Evolutionary conservation across 2,329 filamentous ascomycete species (phyloP).

Genomic region (Leptodontidium sp.): DNA sequence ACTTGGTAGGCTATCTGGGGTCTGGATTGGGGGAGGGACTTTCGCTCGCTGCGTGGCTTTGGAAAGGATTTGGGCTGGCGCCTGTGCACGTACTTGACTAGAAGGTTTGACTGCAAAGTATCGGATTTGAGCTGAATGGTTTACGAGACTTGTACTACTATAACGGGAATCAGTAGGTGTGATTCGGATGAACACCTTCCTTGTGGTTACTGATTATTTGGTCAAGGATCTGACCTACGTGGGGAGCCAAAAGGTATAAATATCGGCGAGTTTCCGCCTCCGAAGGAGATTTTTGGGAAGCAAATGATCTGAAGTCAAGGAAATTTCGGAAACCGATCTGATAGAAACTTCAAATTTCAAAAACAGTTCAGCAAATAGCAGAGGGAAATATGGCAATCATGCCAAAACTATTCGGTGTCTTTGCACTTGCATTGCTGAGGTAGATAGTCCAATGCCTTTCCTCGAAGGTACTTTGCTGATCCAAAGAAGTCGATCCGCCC

Average conservation of each 20-base stretch:
- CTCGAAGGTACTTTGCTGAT: constrained; percentile 6
- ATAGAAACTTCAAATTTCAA: too few relatives aligned
- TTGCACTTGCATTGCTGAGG: constrained; percentile 27
- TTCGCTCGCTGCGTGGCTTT: too few relatives aligned
- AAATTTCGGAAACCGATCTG: too few relatives aligned
- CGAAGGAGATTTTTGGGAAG: too few relatives aligned
- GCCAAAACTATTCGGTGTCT: not conserved
- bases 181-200: not conserved
- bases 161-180: not conserved
- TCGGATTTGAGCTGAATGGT: not conserved
- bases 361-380: not conserved
- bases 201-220: not conserved
- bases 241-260: not conserved
- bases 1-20: too few relatives aligned
- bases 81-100: too few relatives aligned
- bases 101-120: not conserved
- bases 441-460: not conserved
- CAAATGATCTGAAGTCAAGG: too few relatives aligned
- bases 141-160: not conserved
- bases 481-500: constrained; percentile 19
- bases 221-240: too few relatives aligned
- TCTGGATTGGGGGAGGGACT: too few relatives aligned
- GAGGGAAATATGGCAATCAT: constrained; percentile 16
- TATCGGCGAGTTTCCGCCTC: not conserved
- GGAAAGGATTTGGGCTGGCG: too few relatives aligned